Base-by-base conservation (phyloP, 768 basidiomycete species). In the Tubosaeta brunneosetosa region DNA sequence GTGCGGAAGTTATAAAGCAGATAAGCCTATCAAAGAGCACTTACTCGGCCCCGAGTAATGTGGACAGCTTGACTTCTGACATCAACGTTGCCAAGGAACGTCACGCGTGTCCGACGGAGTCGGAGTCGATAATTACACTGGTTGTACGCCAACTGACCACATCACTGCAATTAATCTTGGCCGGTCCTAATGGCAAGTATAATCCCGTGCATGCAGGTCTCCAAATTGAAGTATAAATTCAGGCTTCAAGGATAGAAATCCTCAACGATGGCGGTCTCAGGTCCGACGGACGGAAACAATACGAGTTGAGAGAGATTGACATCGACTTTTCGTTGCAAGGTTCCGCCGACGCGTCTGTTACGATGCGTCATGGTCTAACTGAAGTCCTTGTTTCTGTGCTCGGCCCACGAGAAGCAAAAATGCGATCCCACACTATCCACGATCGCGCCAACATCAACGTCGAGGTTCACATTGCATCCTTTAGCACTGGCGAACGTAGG, bases 381-480 rank as follows among this genome's bases (percentile, higher is more conserved):
- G 83, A 89, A 53, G 92, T 97, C 8, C 74, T 85, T 14, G 88
- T 89, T 17, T 85, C 88, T 47, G 91, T 98, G 1, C 91, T 90
- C 68, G 97, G 97, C 0, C 97, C 97, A 1, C 74, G 92, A 58
- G 97, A 99, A 71, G 86, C 90, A 2, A 88, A 84, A 66, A 76
- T 84, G 70, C 79, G 91, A 45, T 86, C 86, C 0, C 82, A 88
- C 47, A 86, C 87, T 4, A 74, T 88, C 31, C 90, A 94, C 61
- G 92, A 98, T 71, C 83, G 89, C 34, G 95, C 91, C 19, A 82
- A 82, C 50, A 78, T 99, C 66, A 91, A 87, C 56, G 94, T 99
- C 19, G 93, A 97, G 63, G 84, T 97, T 33, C 83, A 78, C 26
- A 81, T 95, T 12, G 88, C 89, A 5, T 84, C 90, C 1, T 98